Conservation (phyloP, 768 basidiomycete species). For the Boletus rufocinnamomeus region DNA sequence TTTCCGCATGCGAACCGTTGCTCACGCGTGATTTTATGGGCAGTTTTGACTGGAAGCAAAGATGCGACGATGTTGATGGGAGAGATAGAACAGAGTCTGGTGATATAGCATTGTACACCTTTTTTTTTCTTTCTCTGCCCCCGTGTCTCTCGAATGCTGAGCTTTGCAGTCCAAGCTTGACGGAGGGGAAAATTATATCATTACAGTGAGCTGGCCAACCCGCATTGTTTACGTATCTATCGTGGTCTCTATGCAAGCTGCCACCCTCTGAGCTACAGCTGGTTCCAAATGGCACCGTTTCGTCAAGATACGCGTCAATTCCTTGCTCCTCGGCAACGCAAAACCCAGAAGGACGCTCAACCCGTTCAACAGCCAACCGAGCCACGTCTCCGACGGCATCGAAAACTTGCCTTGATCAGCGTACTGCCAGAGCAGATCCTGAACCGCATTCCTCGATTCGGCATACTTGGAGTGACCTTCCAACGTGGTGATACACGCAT, state of each 20-base stretch:
- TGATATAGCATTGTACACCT: constrained; percentile 35
- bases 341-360: constrained; percentile 20
- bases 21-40: constrained; percentile 6
- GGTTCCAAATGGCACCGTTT: constrained; percentile 28
- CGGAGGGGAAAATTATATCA: constrained; percentile 3
- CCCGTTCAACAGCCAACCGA: constrained; percentile 21
- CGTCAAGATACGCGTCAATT: constrained; percentile 25
- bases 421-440: constrained; percentile 24
- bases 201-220: not conserved
- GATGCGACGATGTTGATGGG: constrained; percentile 91
- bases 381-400: constrained; percentile 27
- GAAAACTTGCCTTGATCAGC: constrained; percentile 28
- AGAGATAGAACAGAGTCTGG: constrained; percentile 74
- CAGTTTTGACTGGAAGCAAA: constrained; percentile 91
- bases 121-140: not conserved
- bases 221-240: constrained; percentile 6
- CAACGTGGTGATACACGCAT: constrained; percentile 34
- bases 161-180: not conserved
- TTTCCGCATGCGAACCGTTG: not conserved
- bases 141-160: not conserved
- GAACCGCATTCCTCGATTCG: constrained; percentile 22
- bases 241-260: constrained; percentile 23
- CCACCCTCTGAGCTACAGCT: constrained; percentile 28
- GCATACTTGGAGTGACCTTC: constrained; percentile 24
- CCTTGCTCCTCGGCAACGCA: constrained; percentile 21